Evolutionary conservation across 345 rosid genomes (phyloP), one percentile per base, ranked within the genome.

Genomic region (Boechera divaricarpa): DNA sequence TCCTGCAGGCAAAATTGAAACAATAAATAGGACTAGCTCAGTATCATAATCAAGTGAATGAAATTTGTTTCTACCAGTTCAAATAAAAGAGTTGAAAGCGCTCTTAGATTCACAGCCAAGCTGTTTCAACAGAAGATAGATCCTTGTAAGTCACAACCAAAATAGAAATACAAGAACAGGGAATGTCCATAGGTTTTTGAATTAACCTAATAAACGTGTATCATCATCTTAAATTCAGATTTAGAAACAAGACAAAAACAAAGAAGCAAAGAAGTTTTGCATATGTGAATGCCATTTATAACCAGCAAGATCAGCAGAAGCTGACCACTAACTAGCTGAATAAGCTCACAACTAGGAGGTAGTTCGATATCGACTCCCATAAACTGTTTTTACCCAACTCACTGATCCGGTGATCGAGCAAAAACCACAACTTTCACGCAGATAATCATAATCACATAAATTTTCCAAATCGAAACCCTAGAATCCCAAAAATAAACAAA

Each of bases 1-100:
- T 90, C 99, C 94, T 89, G 88, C 65, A 70, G 15, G 18, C 59
- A 48, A 41, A 41, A 58, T 65, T 21, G 32, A 77, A 54, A 70
- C 49, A 45, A 28, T 6, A 2, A 29, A 31, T 1, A 21, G 24
- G 24, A 21, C 55, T 65, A 78, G 48, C n/a, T 72, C 67, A 56
- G 54, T 4, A 44, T 45, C 45, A 41, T 13, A 7, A 41, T 51
- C 69, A 57, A 75, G 16, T 35, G 13, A 6, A 42, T 53, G 4
- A 2, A 10, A 31, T 1, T 11, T 8, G 3, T 2, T 31, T 21
- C 59, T 72, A 6, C 26, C 44, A 21, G 32, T 1, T 32, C 0
- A 16, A 1, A 32, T 0, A 31, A 42, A 4, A 28, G 35, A 9
- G 5, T 5, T 28, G 3, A 24, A 7, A 63, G 13, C 8, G 44